Percentiles rank a stretch among this genome's conserved stretches.
These are phyloP conservation scores for Nepenthes gracilis DNA, from an alignment of 148 eudicot species.

Conservation along the genomic window DNA sequence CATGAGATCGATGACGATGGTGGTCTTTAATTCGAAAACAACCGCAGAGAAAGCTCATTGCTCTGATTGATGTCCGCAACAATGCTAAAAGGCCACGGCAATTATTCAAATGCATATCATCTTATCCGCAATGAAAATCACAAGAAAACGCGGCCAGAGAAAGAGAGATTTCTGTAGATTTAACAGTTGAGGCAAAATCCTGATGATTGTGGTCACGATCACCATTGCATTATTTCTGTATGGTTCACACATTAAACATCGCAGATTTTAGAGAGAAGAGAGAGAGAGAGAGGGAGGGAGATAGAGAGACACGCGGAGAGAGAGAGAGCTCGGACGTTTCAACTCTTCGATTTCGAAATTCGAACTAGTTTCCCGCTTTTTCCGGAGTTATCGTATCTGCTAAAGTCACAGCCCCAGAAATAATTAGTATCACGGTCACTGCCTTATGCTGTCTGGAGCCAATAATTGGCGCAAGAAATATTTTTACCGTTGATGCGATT, in stretches of 20 bases:
- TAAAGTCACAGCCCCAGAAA: no score
- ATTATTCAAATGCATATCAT: conserved; percentile 15
- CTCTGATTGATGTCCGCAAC: conserved; percentile 22
- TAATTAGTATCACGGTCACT: no score
- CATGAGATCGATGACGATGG: not conserved
- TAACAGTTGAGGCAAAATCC: not conserved
- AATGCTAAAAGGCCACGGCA: conserved; percentile 15
- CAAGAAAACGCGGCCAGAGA: no score
- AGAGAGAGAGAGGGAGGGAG: not conserved
- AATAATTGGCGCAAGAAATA: no score
- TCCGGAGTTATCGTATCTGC: no score
- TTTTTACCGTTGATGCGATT: no score
- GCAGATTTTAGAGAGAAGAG: not conserved
- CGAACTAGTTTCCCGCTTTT: not conserved
- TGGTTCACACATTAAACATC: not conserved
- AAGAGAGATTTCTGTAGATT: not conserved
- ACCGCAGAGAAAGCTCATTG: conserved; percentile 38
- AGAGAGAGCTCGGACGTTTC: not conserved
- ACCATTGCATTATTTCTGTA: not conserved
- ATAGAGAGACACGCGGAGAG: not conserved
- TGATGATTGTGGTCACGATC: not conserved
- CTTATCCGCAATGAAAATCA: not conserved
- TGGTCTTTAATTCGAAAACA: conserved; percentile 25
- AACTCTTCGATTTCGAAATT: not conserved
- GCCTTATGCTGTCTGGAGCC: no score